These are phyloP conservation scores for Camellia oleifera DNA, from an alignment of 179 eudicot species.

Conservation along the genomic window DNA sequence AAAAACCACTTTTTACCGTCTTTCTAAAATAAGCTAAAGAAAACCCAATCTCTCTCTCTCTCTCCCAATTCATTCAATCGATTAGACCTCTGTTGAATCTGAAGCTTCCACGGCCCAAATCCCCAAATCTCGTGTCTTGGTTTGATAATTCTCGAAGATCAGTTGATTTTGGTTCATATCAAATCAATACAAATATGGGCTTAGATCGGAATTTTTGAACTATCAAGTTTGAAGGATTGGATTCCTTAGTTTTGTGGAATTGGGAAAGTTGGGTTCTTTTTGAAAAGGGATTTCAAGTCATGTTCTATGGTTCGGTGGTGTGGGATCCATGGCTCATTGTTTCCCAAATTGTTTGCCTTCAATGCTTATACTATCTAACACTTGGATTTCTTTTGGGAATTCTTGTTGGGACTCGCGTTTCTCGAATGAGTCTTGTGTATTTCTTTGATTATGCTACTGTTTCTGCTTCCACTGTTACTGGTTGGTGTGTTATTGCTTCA, in stretches of 20 bases:
- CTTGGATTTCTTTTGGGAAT: conserved; percentile 61
- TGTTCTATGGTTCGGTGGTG: conserved; percentile 90
- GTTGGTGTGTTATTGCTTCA: conserved; percentile 83
- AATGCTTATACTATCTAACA: conserved; percentile 73
- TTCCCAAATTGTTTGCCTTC: conserved; percentile 90
- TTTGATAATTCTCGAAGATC: background rate
- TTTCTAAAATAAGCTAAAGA: too few species aligned
- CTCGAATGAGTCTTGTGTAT: conserved; percentile 73
- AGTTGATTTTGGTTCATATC: background rate
- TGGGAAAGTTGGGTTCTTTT: background rate
- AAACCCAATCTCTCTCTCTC: background rate
- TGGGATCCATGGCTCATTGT: conserved; percentile 99
- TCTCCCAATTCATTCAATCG: background rate
- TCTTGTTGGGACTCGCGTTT: conserved; percentile 80
- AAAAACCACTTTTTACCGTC: too few species aligned
- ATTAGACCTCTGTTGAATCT: background rate
- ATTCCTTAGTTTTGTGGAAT: background rate
- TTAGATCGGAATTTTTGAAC: conserved; percentile 6
- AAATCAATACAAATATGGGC: background rate
- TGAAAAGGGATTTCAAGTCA: conserved; percentile 35
- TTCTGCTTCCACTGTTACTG: conserved; percentile 63
- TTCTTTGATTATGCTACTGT: conserved; percentile 88
- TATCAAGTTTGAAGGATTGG: background rate
- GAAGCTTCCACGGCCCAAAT: background rate
- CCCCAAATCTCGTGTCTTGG: conserved; percentile 3